These are phyloP conservation scores for Gossypium stocksii DNA, from an alignment of 345 rosid genomes.

Conservation along the genomic window DNA sequence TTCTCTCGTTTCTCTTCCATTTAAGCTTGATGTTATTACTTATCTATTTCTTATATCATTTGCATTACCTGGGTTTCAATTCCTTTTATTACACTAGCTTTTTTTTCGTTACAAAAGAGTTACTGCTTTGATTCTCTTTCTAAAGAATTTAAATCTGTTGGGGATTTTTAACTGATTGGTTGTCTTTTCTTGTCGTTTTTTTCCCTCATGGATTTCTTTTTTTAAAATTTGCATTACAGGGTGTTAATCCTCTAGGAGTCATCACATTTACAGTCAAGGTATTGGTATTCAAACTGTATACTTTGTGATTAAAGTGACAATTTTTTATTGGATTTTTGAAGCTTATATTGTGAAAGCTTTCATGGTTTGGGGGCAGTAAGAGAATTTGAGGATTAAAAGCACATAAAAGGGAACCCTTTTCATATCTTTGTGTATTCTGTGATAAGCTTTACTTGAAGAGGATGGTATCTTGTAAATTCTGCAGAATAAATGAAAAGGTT, in stretches of 20 bases:
- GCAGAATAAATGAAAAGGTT: neutral
- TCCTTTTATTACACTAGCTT: too few species aligned
- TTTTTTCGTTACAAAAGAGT: neutral
- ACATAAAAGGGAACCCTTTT: constrained; percentile 13
- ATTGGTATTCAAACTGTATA: too few species aligned
- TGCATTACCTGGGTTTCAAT: too few species aligned
- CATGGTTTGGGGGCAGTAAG: constrained; percentile 12
- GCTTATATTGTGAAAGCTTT: neutral
- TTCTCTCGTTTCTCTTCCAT: too few species aligned
- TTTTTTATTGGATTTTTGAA: too few species aligned
- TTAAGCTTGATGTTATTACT: too few species aligned
- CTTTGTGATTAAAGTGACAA: too few species aligned
- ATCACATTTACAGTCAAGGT: too few species aligned
- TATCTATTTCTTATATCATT: too few species aligned
- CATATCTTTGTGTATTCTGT: neutral
- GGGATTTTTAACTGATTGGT: constrained; percentile 12
- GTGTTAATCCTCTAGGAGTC: neutral
- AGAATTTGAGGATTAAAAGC: constrained; percentile 16
- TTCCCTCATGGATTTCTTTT: neutral
- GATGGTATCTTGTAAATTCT: constrained; percentile 10
- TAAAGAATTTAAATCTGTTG: constrained; percentile 11
- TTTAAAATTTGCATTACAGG: constrained; percentile 11
- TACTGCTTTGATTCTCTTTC: constrained; percentile 1
- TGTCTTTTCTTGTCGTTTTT: constrained; percentile 2
- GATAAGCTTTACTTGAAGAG: neutral